A percentile compares a stretch with the other conserved stretches of the same genome.
Conservation (phyloP, 805 yeast species). For the Maudiozyma barnettii region DNA sequence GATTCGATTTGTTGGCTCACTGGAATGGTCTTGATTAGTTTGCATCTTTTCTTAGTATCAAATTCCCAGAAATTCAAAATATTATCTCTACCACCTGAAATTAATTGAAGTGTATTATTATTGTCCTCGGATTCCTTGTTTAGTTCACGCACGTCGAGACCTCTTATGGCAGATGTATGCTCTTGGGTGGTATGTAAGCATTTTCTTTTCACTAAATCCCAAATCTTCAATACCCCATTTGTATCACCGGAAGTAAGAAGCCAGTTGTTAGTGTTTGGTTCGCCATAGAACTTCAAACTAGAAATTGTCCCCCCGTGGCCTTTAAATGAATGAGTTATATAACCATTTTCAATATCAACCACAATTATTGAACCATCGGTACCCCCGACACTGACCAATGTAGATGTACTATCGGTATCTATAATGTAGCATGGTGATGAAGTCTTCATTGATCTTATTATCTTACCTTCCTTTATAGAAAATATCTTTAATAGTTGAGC, state of each 20-base stretch:
- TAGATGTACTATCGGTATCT: conserved; percentile 67
- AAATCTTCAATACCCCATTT: conserved; percentile 44
- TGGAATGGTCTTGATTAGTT: conserved; percentile 58
- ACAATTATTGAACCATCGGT: conserved; percentile 89
- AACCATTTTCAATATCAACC: conserved; percentile 86
- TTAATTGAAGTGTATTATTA: conserved; percentile 40
- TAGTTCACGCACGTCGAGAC: conserved; percentile 48
- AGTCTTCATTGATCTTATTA: conserved; percentile 46
- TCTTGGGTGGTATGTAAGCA: conserved; percentile 55
- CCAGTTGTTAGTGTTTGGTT: conserved; percentile 63
- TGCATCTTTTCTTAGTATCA: conserved; percentile 41
- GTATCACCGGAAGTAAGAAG: conserved; percentile 65
- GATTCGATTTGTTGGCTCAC: conserved; percentile 64
- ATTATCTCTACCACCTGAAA: conserved; percentile 88
- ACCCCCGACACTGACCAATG: conserved; percentile 86
- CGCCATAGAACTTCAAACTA: conserved; percentile 66
- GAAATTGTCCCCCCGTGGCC: conserved; percentile 92
- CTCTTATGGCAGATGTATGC: conserved; percentile 81
- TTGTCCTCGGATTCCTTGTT: conserved; percentile 6
- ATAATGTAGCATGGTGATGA: conserved; percentile 78
- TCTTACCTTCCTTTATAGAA: conserved; percentile 24
- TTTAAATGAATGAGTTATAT: conserved; percentile 76
- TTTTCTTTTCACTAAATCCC: conserved; percentile 65
- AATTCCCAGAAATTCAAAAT: conserved; percentile 44
- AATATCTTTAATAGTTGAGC: conserved; percentile 73